A percentile compares a stretch with the other conserved stretches of the same genome.
These are phyloP conservation scores for Trametes cingulata DNA, from an alignment of 768 basidiomycete species.

Conservation along the genomic window DNA sequence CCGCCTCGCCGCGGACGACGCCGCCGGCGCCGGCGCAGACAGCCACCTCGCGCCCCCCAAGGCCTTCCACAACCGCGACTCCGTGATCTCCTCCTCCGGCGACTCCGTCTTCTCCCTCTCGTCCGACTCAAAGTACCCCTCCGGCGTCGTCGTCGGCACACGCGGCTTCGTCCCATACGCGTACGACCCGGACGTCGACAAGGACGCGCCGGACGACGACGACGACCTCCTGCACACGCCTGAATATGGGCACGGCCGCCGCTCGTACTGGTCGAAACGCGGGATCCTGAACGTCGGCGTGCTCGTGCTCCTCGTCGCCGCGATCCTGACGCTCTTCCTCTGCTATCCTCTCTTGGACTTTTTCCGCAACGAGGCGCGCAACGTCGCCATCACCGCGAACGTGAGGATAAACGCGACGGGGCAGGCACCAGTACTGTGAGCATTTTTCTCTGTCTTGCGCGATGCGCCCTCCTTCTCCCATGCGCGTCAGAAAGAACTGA, in stretches of 20 bases:
- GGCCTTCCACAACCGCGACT: slow-evolving; percentile 35
- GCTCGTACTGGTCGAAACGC: slow-evolving; percentile 44
- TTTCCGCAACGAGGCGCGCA: slow-evolving; percentile 40
- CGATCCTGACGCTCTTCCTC: slow-evolving; percentile 73
- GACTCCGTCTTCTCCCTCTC: slow-evolving; percentile 52
- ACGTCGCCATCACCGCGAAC: slow-evolving; percentile 58
- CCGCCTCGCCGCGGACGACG: slow-evolving; percentile 49
- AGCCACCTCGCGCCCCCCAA: slow-evolving; percentile 37
- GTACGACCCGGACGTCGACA: slow-evolving; percentile 65
- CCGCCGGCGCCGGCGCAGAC: slow-evolving; percentile 20
- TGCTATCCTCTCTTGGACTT: slow-evolving; percentile 75
- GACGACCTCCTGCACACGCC: slow-evolving; percentile 80
- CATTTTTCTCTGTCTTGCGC: too few species aligned
- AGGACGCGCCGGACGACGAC: slow-evolving; percentile 56
- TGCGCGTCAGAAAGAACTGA: not conserved
- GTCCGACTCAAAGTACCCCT: slow-evolving; percentile 68
- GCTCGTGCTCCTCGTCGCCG: slow-evolving; percentile 59
- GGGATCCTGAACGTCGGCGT: slow-evolving; percentile 71
- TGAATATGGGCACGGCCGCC: slow-evolving; percentile 34
- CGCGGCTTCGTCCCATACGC: slow-evolving; percentile 61
- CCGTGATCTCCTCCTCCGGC: slow-evolving; percentile 52
- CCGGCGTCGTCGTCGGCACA: slow-evolving; percentile 31
- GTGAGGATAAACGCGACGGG: slow-evolving; percentile 67
- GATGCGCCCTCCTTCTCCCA: not conserved
- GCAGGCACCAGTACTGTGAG: slow-evolving; percentile 49